Percentiles rank a stretch among this genome's conserved stretches.
These are phyloP conservation scores for Puya raimondii DNA, from an alignment of 176 grass and related monocot species.

Conservation along the genomic window DNA sequence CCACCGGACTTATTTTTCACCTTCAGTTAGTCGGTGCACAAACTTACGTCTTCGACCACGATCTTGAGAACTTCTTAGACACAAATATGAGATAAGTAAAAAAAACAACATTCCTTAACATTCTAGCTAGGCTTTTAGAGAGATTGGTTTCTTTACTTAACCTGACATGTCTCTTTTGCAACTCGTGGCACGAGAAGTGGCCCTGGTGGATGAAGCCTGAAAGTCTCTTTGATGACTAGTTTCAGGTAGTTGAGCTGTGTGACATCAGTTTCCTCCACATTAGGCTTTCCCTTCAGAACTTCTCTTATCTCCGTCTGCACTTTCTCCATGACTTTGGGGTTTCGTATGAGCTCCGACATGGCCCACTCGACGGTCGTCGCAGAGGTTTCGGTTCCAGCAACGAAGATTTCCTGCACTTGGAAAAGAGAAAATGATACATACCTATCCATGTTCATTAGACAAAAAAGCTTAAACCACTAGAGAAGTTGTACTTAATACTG, in stretches of 20 bases:
- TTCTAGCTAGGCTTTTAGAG: too few relatives aligned
- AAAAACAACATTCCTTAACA: too few relatives aligned
- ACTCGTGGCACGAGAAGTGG: slow-evolving; percentile 24
- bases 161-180: slow-evolving; percentile 8
- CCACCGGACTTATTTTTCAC: too few relatives aligned
- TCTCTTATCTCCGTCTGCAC: slow-evolving; percentile 27
- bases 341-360: slow-evolving; percentile 34
- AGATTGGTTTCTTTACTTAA: neutral
- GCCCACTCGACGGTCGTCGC: slow-evolving; percentile 37
- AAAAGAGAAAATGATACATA: too few relatives aligned
- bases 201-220: slow-evolving; percentile 38
- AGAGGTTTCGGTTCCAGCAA: slow-evolving; percentile 34
- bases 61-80: too few relatives aligned
- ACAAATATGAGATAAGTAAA: too few relatives aligned
- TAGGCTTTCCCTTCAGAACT: neutral
- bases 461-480: too few relatives aligned
- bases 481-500: too few relatives aligned
- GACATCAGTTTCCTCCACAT: slow-evolving; percentile 16
- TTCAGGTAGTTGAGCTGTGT: slow-evolving; percentile 16
- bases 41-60: too few relatives aligned
- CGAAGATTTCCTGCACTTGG: slow-evolving; percentile 33
- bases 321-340: slow-evolving; percentile 21
- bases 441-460: too few relatives aligned
- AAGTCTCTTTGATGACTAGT: slow-evolving; percentile 39
- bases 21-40: too few relatives aligned